A percentile compares a stretch with the other conserved stretches of the same genome.
These are phyloP conservation scores for Tolypocladium tropicale DNA, from an alignment of 2,329 filamentous ascomycete species.

Conservation along the genomic window DNA sequence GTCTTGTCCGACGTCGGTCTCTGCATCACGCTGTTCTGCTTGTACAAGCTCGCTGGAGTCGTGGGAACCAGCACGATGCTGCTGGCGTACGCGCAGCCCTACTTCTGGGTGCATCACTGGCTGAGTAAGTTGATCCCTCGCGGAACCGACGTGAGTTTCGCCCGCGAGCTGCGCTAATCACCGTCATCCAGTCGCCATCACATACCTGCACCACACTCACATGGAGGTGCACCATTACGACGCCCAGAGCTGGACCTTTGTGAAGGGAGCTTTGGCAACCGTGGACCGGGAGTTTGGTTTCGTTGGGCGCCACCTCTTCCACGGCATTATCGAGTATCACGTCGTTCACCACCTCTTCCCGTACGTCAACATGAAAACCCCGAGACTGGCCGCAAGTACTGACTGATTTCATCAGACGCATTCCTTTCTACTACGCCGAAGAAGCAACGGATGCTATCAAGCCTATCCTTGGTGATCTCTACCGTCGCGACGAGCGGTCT, in stretches of 20 bases:
- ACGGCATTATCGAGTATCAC: conserved; percentile 55
- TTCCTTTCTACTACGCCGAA: not conserved
- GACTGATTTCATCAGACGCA: not conserved
- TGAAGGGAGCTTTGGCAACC: conserved; percentile 51
- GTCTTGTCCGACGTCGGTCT: conserved; percentile 51
- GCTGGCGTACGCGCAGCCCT: conserved; percentile 49
- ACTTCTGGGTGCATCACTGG: conserved; percentile 63
- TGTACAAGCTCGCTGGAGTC: conserved; percentile 40
- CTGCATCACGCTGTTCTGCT: conserved; percentile 32
- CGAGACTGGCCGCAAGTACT: not conserved
- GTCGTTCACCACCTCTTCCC: conserved; percentile 29
- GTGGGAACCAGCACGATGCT: conserved; percentile 46
- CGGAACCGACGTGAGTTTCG: not conserved
- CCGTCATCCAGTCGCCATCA: not conserved
- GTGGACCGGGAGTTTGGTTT: conserved; percentile 56
- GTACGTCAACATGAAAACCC: not conserved
- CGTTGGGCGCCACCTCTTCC: conserved; percentile 54
- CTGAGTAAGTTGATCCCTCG: conserved; percentile 48
- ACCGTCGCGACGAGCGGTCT: not conserved
- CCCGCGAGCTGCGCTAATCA: not conserved
- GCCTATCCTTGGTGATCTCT: not conserved
- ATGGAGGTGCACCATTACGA: conserved; percentile 23
- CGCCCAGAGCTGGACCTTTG: conserved; percentile 41
- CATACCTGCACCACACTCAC: not conserved
- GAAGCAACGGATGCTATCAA: not conserved